Percentiles rank a stretch among this genome's conserved stretches.
These are phyloP conservation scores for Didymellaceae sp. DNA, from an alignment of 2,329 filamentous ascomycete species.

Conservation along the genomic window DNA sequence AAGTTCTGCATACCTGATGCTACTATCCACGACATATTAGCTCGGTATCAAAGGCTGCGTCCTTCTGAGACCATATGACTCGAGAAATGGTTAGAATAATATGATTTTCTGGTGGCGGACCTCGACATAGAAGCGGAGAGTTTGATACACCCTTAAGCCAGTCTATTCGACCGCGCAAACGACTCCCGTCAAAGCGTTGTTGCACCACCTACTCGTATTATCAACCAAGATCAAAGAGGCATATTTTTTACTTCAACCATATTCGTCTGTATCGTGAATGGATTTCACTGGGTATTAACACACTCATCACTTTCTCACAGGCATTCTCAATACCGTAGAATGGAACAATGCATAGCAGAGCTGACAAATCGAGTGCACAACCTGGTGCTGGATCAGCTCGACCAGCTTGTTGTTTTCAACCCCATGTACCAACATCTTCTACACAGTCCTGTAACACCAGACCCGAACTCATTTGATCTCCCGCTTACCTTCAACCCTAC, in stretches of 20 bases:
- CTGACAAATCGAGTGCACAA: neutral
- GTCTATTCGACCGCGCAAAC: neutral
- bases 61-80: conserved; percentile 33
- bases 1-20: conserved; percentile 19
- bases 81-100: conserved; percentile 18
- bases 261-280: conserved; percentile 32
- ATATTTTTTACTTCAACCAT: conserved; percentile 32
- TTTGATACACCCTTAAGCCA: neutral
- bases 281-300: conserved; percentile 34
- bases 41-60: conserved; percentile 34
- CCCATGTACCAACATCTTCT: conserved; percentile 37
- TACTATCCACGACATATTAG: conserved; percentile 28
- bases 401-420: conserved; percentile 26
- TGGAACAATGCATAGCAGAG: conserved; percentile 2
- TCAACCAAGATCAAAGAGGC: conserved; percentile 30
- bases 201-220: neutral
- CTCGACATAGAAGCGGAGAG: neutral
- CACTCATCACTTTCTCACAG: conserved; percentile 18
- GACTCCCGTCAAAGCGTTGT: conserved; percentile 3
- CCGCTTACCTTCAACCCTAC: conserved; percentile 28
- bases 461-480: conserved; percentile 21
- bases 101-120: conserved; percentile 24
- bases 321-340: conserved; percentile 3
- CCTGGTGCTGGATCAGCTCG: conserved; percentile 27
- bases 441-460: conserved; percentile 21